Evolutionary conservation across 176 grass and related monocot genomes (phyloP).

Genomic region (Triticum monococcum): DNA sequence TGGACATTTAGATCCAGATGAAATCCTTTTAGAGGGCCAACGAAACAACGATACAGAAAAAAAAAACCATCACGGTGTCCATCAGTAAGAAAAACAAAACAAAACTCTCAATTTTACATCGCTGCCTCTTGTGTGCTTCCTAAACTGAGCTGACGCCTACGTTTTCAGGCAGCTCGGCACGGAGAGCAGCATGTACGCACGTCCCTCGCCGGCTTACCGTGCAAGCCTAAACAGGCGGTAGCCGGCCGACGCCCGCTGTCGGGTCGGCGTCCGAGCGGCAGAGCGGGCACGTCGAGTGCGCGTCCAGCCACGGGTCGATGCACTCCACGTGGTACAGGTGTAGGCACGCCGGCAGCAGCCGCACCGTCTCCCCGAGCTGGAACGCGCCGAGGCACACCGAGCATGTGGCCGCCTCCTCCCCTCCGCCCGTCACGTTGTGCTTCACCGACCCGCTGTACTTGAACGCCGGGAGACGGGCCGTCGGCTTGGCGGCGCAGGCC

Average conservation of each 20-base stretch:
- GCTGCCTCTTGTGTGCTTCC: background rate
- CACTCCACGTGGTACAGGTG: background rate
- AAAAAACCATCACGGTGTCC: background rate
- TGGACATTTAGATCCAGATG: too few relatives aligned
- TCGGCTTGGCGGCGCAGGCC: background rate
- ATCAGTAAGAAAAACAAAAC: background rate
- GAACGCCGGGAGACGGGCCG: background rate
- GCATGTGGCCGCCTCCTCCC: background rate
- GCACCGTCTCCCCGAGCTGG: background rate
- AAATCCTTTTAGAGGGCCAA: too few relatives aligned
- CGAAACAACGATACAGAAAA: too few relatives aligned
- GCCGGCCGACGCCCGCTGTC: background rate
- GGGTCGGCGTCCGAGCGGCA: background rate
- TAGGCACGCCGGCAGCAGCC: background rate
- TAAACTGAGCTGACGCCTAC: background rate
- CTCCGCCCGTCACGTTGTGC: background rate
- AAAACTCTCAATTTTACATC: background rate
- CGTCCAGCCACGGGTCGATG: constrained; percentile 2
- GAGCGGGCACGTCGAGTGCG: background rate
- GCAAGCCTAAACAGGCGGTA: background rate
- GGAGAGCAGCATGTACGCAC: too few relatives aligned
- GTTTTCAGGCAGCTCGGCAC: background rate
- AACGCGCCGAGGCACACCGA: background rate
- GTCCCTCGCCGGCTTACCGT: background rate
- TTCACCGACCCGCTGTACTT: background rate